Base-by-base conservation (phyloP, 2,329 filamentous ascomycete species). In the Neoarthrinium moseri region DNA sequence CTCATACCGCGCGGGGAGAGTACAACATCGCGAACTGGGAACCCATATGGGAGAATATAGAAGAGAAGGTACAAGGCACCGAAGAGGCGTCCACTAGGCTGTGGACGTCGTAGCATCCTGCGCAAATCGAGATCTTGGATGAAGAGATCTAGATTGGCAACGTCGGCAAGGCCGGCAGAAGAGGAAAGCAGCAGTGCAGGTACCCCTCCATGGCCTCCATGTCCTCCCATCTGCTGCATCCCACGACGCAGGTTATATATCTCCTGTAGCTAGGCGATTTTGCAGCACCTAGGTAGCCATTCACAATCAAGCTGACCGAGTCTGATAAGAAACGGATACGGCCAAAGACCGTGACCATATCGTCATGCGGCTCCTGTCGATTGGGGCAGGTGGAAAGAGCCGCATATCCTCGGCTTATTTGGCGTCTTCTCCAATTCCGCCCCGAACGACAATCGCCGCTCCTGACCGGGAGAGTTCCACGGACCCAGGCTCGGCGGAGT, bases 361-460 rank as follows among this genome's bases (percentile, higher is more conserved):
- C 22, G 17, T 17, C 29, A 44, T 36, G 41, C 41, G 32, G 30
- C 41, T 24, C 15, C 22, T 17, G 36, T 46, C 44, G 23, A n/a
- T 46, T 46, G 40, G 26, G 47, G 43, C 47, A 45, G 47, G 33
- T 49, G 47, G 47, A 49, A 49, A 49, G 47, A 42, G 37, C 37
- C 47, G 47, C 47, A 41, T 49, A 49, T 43, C 42, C 30, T 45
- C 47, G 47, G 47, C 47, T 49, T 46, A 49, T 42, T 34, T 23
- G 22, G 27, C 27, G 33, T 12, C 15, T 34, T 18, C 23, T 29
- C 33, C 30, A 49, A 49, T 49, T 49, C 47, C 47, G 47, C 47
- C 10, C 32, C 30, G 30, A 27, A 36, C 30, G 22, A 18, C 18
- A 11, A 34, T 11, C 18, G 24, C 30, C 20, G 22, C 41, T 26